Base-by-base conservation (phyloP, 768 basidiomycete genomes). In the Tephrocybe sp. region DNA sequence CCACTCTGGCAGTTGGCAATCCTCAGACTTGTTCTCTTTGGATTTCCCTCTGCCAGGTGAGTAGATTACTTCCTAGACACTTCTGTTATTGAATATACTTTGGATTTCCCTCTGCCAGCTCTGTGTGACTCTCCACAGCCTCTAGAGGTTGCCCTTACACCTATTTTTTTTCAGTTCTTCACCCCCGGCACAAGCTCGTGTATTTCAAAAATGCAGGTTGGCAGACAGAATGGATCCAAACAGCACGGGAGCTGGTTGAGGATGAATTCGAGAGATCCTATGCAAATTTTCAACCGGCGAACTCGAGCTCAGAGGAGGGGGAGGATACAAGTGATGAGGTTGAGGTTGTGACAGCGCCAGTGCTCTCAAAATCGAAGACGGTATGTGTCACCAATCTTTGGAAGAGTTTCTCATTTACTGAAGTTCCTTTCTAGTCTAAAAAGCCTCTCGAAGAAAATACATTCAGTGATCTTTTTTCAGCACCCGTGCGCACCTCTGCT, bases 111-210 rank as follows among this genome's bases (percentile, higher is more conserved):
- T n/a, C n/a, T n/a, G n/a, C n/a, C n/a, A n/a, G n/a, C n/a, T n/a
- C n/a, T n/a, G n/a, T n/a, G n/a, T n/a, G n/a, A n/a, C n/a, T n/a
- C n/a, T n/a, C n/a, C n/a, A n/a, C n/a, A n/a, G n/a, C n/a, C n/a
- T n/a, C n/a, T n/a, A n/a, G n/a, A n/a, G n/a, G n/a, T n/a, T n/a
- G n/a, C n/a, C n/a, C n/a, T n/a, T n/a, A n/a, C n/a, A n/a, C n/a
- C 13, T 7, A 16, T 9, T 13, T 30, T 29, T 2, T 10, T 27
- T 21, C 21, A 72, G 69, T 71, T 16, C 62, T 72, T 10, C 66
- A 72, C 50, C 70, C 68, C 2, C 47, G 51, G 0, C 58, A 68
- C 60, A 72, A 72, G 55, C 60, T 70, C 2, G 45, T 50, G 12
- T 73, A 72, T 48, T 70, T 73, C 50, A 49, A 56, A 15, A 49